phyloP scores from a whole-genome alignment of 805 yeast genomes.

The Yarrowia divulgata region DNA sequence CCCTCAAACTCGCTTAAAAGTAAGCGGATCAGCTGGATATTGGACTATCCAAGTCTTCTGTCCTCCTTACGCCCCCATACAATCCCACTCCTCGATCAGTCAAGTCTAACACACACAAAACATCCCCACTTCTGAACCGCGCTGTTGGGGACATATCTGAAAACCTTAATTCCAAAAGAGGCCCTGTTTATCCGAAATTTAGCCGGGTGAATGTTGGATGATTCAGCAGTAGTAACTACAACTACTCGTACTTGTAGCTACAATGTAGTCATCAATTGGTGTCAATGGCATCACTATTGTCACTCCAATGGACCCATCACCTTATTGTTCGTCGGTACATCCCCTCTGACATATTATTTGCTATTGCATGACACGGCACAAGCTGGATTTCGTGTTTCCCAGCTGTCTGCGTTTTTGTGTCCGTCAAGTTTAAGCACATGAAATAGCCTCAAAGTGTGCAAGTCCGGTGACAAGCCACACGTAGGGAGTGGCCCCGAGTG shows the following conservation, averaged over 20 bases:
- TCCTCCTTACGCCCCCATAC: too few species aligned
- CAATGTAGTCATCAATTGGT: too few species aligned
- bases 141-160: background rate
- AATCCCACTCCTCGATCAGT: too few species aligned
- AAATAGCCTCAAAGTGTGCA: slow-evolving; percentile 18
- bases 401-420: background rate
- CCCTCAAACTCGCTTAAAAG: background rate
- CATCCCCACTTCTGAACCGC: background rate
- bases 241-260: too few species aligned
- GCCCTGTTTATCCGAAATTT: slow-evolving; percentile 13
- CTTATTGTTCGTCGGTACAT: too few species aligned
- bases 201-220: background rate
- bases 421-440: background rate
- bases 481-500: background rate
- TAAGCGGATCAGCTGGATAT: background rate
- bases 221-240: too few species aligned
- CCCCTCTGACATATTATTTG: background rate
- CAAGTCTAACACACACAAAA: too few species aligned
- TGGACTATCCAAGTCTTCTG: too few species aligned
- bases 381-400: slow-evolving; percentile 10
- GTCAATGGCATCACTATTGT: too few species aligned
- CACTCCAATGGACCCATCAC: too few species aligned
- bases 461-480: slow-evolving; percentile 14
- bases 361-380: slow-evolving; percentile 14
- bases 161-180: background rate